These are phyloP conservation scores for Coniochaeta sp. DNA, from an alignment of 2,329 filamentous ascomycete genomes.

Conservation along the genomic window DNA sequence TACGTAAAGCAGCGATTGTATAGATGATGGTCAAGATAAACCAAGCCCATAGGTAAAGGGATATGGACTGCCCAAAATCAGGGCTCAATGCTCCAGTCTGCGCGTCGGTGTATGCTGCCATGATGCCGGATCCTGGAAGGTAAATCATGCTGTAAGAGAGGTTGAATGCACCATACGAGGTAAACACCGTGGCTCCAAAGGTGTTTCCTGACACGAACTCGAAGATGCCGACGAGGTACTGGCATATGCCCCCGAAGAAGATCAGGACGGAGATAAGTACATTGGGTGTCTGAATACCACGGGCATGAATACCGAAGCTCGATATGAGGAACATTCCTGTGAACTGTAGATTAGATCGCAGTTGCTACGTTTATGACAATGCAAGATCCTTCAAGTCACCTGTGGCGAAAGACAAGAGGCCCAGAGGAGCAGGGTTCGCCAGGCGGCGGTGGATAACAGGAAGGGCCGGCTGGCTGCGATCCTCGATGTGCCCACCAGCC, in stretches of 20 bases:
- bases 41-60: constrained; percentile 1
- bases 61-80: background rate
- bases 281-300: background rate
- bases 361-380: background rate
- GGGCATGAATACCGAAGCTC: background rate
- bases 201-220: constrained; percentile 1
- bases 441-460: background rate
- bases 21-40: background rate
- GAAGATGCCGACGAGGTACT: background rate
- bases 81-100: background rate
- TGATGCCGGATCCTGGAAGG: background rate
- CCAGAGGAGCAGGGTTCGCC: background rate
- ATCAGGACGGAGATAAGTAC: constrained; percentile 1
- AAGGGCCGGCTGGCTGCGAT: background rate
- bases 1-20: background rate
- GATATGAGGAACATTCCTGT: constrained; percentile 1
- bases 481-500: constrained; percentile 1
- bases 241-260: constrained; percentile 1
- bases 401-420: background rate
- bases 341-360: background rate
- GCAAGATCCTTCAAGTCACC: background rate
- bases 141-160: constrained; percentile 1
- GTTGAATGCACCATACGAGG: constrained; percentile 1
- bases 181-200: background rate
- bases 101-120: background rate